Evolutionary conservation across 1,284 basidiomycete species (phyloP).

Genomic region (Pyrrhoderma noxium): DNA sequence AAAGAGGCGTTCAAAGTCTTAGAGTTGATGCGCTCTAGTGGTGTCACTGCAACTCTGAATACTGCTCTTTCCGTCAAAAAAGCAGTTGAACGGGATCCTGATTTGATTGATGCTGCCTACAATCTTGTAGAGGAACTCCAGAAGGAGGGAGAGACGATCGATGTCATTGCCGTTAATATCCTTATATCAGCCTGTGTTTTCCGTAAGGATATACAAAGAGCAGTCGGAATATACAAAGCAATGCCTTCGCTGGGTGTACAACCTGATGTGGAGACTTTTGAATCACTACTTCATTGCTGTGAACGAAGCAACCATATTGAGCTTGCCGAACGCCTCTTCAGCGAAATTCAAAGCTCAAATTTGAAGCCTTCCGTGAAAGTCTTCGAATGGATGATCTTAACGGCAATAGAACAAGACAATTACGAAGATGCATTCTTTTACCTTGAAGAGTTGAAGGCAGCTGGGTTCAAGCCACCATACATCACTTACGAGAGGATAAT

Average conservation of each 20-base stretch:
- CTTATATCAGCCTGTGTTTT: conserved; percentile 56
- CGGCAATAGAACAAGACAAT: conserved; percentile 60
- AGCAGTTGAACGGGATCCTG: conserved; percentile 39
- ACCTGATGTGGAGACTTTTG: conserved; percentile 63
- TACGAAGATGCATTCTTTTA: conserved; percentile 88
- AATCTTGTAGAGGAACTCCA: conserved; percentile 54
- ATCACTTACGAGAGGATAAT: conserved; percentile 57
- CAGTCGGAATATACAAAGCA: conserved; percentile 68
- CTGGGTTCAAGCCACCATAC: conserved; percentile 45
- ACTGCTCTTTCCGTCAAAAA: conserved; percentile 49
- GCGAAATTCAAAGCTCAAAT: conserved; percentile 50
- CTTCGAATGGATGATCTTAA: conserved; percentile 58
- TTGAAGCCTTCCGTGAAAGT: conserved; percentile 51
- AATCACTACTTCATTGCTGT: conserved; percentile 62
- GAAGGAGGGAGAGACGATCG: conserved; percentile 43
- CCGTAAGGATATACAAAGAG: conserved; percentile 68
- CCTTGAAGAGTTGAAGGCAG: conserved; percentile 78
- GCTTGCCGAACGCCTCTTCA: conserved; percentile 54
- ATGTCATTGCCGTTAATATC: conserved; percentile 55
- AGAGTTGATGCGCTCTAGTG: conserved; percentile 45
- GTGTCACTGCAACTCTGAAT: conserved; percentile 37
- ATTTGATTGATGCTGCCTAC: conserved; percentile 62
- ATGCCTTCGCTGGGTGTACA: conserved; percentile 46
- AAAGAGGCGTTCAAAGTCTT: conserved; percentile 53
- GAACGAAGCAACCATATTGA: conserved; percentile 45